phyloP scores from a whole-genome alignment of 257 asterid species.

The Solanum lignicaule region DNA sequence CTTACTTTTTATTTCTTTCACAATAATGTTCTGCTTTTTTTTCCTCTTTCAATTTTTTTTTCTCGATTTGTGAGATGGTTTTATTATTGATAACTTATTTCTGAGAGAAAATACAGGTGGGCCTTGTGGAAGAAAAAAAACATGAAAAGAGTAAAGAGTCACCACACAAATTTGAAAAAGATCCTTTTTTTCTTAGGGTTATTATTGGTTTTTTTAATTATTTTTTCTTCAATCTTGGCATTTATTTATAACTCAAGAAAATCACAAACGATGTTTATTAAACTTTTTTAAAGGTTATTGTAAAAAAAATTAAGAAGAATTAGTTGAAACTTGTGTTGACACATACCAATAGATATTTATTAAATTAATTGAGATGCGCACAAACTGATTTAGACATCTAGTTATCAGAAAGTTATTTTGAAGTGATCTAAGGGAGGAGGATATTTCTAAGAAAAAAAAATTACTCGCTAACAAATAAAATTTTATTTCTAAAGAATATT shows the following conservation, averaged over 20 bases:
- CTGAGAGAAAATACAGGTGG: not conserved
- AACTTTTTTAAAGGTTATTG: not conserved
- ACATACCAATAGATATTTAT: not conserved
- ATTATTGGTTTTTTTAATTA: too few species aligned
- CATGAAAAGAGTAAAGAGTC: not conserved
- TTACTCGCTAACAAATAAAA: not conserved
- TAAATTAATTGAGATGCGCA: not conserved
- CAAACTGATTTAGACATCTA: fast-evolving
- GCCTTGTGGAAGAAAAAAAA: not conserved
- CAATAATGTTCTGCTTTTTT: not conserved
- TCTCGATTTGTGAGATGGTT: constrained; percentile 3
- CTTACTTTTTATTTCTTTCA: not conserved
- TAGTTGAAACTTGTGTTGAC: not conserved
- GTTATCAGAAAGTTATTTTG: not conserved
- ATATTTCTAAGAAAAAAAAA: not conserved
- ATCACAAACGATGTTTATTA: not conserved
- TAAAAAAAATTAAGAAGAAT: not conserved
- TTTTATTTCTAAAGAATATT: not conserved
- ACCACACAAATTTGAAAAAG: not conserved
- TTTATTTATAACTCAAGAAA: not conserved
- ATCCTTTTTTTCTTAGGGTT: not conserved
- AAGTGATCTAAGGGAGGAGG: not conserved
- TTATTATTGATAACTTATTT: not conserved
- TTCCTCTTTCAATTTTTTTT: not conserved
- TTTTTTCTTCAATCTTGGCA: not conserved